phyloP scores from a whole-genome alignment of 805 yeast species.

The Wickerhamomyces canadensis region DNA sequence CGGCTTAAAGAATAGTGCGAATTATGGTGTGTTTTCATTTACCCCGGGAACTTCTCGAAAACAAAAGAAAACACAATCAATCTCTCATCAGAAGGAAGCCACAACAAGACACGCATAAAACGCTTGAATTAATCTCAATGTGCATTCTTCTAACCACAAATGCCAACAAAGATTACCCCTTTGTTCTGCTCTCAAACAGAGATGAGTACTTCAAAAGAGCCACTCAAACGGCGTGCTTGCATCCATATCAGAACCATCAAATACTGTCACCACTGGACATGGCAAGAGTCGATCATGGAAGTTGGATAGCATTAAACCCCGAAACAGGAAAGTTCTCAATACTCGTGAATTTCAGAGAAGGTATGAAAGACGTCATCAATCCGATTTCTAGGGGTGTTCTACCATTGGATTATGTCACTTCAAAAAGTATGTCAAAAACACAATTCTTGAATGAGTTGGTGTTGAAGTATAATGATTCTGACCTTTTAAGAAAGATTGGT shows the following conservation, averaged over 20 bases:
- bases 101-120: neutral
- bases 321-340: slow-evolving; percentile 58
- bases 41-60: neutral
- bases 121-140: slow-evolving; percentile 40
- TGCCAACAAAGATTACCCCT: slow-evolving; percentile 66
- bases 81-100: too few species aligned
- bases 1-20: too few species aligned
- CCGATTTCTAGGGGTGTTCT: slow-evolving; percentile 41
- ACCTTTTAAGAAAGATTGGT: slow-evolving; percentile 20
- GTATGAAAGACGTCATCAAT: slow-evolving; percentile 17
- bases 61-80: neutral
- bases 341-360: slow-evolving; percentile 69
- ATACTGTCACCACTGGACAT: slow-evolving; percentile 70
- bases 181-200: slow-evolving; percentile 74
- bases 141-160: slow-evolving; percentile 71
- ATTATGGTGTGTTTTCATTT: neutral
- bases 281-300: slow-evolving; percentile 71
- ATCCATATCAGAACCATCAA: slow-evolving; percentile 25
- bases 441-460: slow-evolving; percentile 18
- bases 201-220: slow-evolving; percentile 80
- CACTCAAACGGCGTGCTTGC: slow-evolving; percentile 51
- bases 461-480: slow-evolving; percentile 12
- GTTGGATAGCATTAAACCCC: slow-evolving; percentile 78
- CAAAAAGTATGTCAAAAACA: slow-evolving; percentile 14
- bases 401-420: slow-evolving; percentile 34